A percentile compares a stretch with the other conserved stretches of the same genome.
phyloP scores from a whole-genome alignment of 805 yeast species.

The Lipomyces spencermartinsiae region DNA sequence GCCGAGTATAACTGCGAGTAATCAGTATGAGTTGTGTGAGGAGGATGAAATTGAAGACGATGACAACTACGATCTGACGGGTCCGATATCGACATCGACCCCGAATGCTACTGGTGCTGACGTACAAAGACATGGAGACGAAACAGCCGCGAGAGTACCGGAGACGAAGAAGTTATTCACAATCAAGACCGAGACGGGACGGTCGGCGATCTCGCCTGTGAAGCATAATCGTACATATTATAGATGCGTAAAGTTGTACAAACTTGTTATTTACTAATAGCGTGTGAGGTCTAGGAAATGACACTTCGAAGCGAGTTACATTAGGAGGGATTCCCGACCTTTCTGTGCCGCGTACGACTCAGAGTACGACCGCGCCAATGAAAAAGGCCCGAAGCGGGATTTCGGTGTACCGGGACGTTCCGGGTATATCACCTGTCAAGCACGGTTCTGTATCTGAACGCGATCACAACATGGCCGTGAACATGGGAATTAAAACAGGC shows the following conservation, averaged over 20 bases:
- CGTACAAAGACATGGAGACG: background rate
- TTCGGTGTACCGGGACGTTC: background rate
- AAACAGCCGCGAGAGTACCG: background rate
- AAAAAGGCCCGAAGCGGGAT: background rate
- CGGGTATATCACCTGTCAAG: background rate
- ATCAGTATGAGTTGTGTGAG: background rate
- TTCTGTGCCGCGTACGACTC: background rate
- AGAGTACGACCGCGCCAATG: background rate
- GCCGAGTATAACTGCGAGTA: background rate
- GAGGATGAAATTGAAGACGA: background rate
- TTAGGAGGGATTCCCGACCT: constrained; percentile 1
- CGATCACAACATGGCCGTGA: background rate
- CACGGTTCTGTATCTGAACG: background rate
- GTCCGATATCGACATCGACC: constrained; percentile 5
- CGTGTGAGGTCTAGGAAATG: background rate
- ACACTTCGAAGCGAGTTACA: background rate
- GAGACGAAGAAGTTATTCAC: background rate
- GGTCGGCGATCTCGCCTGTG: constrained; percentile 7
- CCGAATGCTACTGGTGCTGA: background rate
- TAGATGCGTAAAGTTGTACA: background rate
- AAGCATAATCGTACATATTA: constrained; percentile 5
- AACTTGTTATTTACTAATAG: background rate
- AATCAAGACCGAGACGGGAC: background rate
- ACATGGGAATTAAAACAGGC: background rate
- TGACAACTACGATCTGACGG: background rate